phyloP scores from a whole-genome alignment of 352 stramenopile genomes.

The Pythium dissimile region DNA sequence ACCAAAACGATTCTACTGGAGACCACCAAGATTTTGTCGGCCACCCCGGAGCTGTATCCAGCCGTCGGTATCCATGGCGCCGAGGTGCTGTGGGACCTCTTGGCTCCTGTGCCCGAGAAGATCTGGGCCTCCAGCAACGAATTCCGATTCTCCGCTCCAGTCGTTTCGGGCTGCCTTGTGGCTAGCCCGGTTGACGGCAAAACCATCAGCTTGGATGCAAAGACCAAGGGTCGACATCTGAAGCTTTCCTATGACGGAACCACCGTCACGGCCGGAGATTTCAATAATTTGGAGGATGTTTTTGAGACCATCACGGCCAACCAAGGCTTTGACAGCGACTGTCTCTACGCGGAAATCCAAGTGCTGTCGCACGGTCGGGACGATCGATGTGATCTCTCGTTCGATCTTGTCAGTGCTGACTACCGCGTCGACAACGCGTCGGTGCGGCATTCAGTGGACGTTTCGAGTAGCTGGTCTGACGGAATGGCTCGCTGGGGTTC shows the following conservation, averaged over 20 bases:
- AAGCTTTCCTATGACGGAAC: slow-evolving; percentile 46
- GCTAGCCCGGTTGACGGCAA: slow-evolving; percentile 52
- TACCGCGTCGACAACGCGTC: slow-evolving; percentile 24
- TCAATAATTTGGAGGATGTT: slow-evolving; percentile 33
- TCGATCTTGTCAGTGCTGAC: slow-evolving; percentile 49
- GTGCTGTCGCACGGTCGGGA: slow-evolving; percentile 48
- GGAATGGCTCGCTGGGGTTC: slow-evolving; percentile 31
- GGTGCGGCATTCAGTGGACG: slow-evolving; percentile 23
- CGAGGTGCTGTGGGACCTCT: slow-evolving; percentile 67
- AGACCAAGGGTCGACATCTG: slow-evolving; percentile 47
- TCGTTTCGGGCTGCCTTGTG: slow-evolving; percentile 68
- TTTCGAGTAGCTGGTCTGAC: slow-evolving; percentile 38
- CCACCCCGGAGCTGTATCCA: slow-evolving; percentile 36
- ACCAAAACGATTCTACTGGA: slow-evolving; percentile 33
- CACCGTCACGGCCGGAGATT: slow-evolving; percentile 54
- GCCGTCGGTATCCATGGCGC: slow-evolving; percentile 54
- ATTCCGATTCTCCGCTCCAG: slow-evolving; percentile 51
- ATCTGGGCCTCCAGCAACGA: slow-evolving; percentile 45
- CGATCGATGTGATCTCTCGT: slow-evolving; percentile 39
- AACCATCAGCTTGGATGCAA: slow-evolving; percentile 60
- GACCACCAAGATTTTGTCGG: slow-evolving; percentile 8
- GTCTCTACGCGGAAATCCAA: slow-evolving; percentile 59
- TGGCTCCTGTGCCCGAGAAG: slow-evolving; percentile 48
- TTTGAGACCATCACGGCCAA: slow-evolving; percentile 60
- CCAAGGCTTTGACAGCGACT: slow-evolving; percentile 45